Base-by-base conservation (phyloP, 2,329 filamentous ascomycete genomes). In the Xylariomycetidae sp. region DNA sequence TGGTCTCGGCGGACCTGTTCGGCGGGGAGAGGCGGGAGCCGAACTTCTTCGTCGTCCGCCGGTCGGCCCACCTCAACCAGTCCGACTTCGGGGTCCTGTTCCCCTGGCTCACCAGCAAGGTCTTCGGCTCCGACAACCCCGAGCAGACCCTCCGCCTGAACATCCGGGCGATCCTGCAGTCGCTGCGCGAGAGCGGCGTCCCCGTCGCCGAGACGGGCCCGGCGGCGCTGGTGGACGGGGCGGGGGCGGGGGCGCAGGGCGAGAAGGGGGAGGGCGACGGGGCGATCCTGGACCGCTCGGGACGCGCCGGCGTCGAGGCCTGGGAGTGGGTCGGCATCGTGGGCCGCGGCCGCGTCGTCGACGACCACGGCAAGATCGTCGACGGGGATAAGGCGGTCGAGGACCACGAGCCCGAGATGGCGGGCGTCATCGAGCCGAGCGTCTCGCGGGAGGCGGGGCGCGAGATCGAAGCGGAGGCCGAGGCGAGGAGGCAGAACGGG, bases 11-110 rank as follows among this genome's bases (percentile, higher is more conserved):
- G 1, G 49, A 59, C 4, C 42, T 63, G 8, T 66, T 65, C 42
- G n/a, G 61, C 62, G 34, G 67, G 65, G 7, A 54, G 19, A 56
- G 72, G 10, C 47, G 60, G 1, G 64, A 69, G 35, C 79, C 85
- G 4, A 73, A 80, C 46, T 76, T 90, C 50, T 93, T 85, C 62
- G 90, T 85, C 55, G 79, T 85, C 3, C 56, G 69, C 10, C 66
- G 73, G 27, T 83, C 80, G n/a, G 85, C 86, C 0, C 87, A 94
- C 54, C 70, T 93, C 17, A 85, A 74, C 37, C 87, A 93, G 58
- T 84, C 78, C 14, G 87, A 94, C 52, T 93, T 92, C 47, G 87
- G 84, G 22, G 63, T 92, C 16, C 61, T 94, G 15, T 93, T 93
- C 52, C 85, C 85, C 0, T 83, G 79, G 71, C 48, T 80, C 29